Evolutionary conservation across 208 protist species (phyloP).

Genomic region (Tritrichomonas musculus): DNA sequence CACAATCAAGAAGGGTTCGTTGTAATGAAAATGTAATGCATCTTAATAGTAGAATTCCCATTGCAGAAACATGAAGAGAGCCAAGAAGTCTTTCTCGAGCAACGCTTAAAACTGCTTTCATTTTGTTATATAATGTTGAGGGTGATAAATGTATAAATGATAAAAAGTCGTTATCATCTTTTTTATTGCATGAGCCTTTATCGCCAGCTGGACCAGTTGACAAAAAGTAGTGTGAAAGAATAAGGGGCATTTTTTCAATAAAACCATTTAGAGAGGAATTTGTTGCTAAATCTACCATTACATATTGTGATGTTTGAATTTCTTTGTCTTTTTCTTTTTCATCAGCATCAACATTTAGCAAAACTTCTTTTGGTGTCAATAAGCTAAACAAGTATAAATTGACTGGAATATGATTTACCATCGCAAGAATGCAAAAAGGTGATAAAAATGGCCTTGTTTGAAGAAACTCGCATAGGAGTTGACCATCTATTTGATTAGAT

Average conservation of each 20-base stretch:
- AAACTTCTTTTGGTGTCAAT: background rate
- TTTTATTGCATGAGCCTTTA: background rate
- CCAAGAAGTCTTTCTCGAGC: background rate
- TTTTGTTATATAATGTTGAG: background rate
- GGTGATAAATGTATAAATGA: background rate
- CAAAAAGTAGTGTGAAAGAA: constrained; percentile 11
- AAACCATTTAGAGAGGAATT: background rate
- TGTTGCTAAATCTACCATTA: background rate
- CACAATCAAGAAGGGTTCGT: background rate
- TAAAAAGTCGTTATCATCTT: background rate
- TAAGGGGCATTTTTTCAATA: background rate
- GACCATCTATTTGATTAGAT: background rate
- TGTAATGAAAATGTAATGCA: constrained; percentile 29
- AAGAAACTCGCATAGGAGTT: background rate
- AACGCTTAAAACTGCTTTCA: background rate
- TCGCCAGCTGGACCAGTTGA: background rate
- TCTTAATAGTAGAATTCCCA: background rate
- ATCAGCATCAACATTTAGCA: background rate
- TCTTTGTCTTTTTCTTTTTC: background rate
- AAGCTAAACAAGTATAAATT: background rate
- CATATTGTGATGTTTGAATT: background rate
- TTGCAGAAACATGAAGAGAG: background rate
- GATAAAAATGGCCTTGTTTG: constrained; percentile 8
- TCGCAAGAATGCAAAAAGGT: background rate
- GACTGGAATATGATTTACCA: constrained; percentile 6